Conservation (phyloP, 805 yeast species). For the Pichia membranifaciens region DNA sequence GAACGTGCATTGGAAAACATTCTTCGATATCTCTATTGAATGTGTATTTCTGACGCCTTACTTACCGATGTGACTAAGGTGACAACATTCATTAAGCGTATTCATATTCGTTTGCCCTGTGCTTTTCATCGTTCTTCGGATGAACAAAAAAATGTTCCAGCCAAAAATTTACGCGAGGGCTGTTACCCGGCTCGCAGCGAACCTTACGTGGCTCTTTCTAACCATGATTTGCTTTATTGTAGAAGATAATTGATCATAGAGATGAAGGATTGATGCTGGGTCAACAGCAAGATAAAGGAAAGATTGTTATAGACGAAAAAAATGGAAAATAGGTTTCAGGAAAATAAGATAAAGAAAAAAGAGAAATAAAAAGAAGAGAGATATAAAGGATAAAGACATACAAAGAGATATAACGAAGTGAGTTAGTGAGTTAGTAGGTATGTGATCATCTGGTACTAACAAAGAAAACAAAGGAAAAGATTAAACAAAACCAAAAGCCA, state of each 20-base stretch:
- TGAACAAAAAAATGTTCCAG: not conserved
- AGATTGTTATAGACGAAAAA: not conserved
- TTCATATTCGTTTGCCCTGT: not conserved
- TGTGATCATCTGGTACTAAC: not conserved
- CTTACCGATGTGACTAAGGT: not conserved
- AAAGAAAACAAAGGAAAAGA: constrained; percentile 3
- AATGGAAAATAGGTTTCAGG: not conserved
- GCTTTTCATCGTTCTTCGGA: not conserved
- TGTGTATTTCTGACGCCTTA: too few relatives aligned
- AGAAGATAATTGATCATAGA: too few relatives aligned
- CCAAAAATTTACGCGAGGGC: not conserved
- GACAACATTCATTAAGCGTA: not conserved
- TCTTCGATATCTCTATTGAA: not conserved
- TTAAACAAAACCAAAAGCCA: constrained; percentile 3
- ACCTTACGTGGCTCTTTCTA: too few relatives aligned
- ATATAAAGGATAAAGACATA: constrained; percentile 4
- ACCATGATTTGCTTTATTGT: too few relatives aligned
- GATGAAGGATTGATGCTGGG: too few relatives aligned
- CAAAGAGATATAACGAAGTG: constrained; percentile 10
- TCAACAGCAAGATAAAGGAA: not conserved
- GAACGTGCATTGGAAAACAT: constrained; percentile 78
- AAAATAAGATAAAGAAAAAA: constrained; percentile 7
- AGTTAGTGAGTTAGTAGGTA: constrained; percentile 1
- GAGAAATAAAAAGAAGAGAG: constrained; percentile 4
- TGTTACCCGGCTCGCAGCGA: constrained; percentile 8